Percentiles rank a stretch among this genome's conserved stretches.
Evolutionary conservation across 192 early-diverging fungal genomes (phyloP).

Genomic region (Coemansia sp.): DNA sequence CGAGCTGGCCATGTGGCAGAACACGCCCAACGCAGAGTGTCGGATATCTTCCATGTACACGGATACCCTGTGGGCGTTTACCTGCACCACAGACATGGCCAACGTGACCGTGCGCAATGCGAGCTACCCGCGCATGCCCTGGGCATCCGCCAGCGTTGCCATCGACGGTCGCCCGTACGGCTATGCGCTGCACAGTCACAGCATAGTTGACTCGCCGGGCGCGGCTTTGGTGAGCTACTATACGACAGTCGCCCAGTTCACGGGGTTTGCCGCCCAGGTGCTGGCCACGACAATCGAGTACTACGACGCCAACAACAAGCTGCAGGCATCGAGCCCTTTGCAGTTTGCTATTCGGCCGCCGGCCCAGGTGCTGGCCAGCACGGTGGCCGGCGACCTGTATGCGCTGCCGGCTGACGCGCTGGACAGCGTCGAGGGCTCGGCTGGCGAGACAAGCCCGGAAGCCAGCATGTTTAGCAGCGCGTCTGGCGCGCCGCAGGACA

Average conservation of each 20-base stretch:
- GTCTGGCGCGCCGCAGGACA: too few species aligned
- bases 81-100: background rate
- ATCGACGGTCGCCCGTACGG: background rate
- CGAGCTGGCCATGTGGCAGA: too few species aligned
- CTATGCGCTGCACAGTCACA: constrained; percentile 16
- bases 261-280: constrained; percentile 5
- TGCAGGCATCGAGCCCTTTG: too few species aligned
- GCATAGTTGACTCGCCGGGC: background rate
- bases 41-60: background rate
- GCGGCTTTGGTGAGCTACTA: constrained; percentile 20
- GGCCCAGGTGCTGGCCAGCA: background rate
- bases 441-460: too few species aligned
- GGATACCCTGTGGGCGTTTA: background rate
- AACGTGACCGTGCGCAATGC: background rate
- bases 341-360: too few species aligned
- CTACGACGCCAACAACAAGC: too few species aligned
- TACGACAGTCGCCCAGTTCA: constrained; percentile 8
- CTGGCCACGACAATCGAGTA: background rate
- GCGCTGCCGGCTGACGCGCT: background rate
- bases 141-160: background rate
- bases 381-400: constrained; percentile 1
- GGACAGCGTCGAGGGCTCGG: too few species aligned
- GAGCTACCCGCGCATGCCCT: background rate
- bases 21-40: background rate
- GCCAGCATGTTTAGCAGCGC: too few species aligned